Evolutionary conservation across 345 rosid genomes (phyloP).

Genomic region (Bruguiera parviflora): DNA sequence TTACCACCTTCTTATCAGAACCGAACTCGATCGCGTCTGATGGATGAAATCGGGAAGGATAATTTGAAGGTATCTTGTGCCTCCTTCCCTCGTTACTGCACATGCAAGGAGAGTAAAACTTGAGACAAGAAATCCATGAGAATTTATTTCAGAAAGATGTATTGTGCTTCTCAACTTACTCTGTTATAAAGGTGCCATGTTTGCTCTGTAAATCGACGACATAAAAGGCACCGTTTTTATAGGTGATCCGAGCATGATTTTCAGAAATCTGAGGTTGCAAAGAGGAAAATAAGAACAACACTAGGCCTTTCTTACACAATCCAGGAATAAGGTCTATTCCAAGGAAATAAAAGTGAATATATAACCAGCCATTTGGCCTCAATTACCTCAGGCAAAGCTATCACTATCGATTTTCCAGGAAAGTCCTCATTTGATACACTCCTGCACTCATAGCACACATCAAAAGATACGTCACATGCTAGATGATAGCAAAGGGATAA

Average conservation of each 20-base stretch:
- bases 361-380: not conserved
- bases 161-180: conserved; percentile 44
- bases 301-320: not conserved
- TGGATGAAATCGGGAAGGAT: conserved; percentile 51
- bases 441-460: conserved; percentile 36
- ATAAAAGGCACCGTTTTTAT: conserved; percentile 71
- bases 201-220: conserved; percentile 65
- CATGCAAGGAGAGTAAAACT: conserved; percentile 2
- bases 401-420: conserved; percentile 51
- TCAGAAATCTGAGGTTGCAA: conserved; percentile 54
- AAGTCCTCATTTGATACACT: conserved; percentile 46
- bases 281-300: not conserved
- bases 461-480: not conserved
- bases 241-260: conserved; percentile 67
- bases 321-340: not conserved
- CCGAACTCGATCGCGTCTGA: conserved; percentile 64
- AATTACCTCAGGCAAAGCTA: conserved; percentile 58
- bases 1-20: conserved; percentile 54
- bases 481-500: not conserved
- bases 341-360: not conserved
- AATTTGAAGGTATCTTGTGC: conserved; percentile 47
- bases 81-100: conserved; percentile 67
- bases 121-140: conserved; percentile 3
- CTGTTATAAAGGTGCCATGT: conserved; percentile 65
- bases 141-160: conserved; percentile 1